Conservation (phyloP, 1,284 basidiomycete genomes). For the Puccinia coronata region DNA sequence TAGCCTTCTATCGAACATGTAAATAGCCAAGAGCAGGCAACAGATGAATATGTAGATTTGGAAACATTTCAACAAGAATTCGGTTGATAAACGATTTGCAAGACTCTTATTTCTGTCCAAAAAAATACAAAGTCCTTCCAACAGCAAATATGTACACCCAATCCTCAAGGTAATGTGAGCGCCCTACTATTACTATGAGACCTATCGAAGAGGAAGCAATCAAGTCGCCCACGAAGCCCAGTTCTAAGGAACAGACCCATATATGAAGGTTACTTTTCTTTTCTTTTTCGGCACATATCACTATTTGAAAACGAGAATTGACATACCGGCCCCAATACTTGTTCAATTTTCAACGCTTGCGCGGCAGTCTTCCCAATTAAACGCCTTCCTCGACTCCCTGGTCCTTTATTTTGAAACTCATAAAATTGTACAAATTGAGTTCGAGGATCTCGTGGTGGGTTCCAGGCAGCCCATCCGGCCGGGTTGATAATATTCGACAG, state of each 20-base stretch:
- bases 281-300: not conserved
- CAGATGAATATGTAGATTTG: no score
- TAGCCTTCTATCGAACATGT: no score
- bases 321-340: conserved; percentile 31
- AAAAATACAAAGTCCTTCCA: no score
- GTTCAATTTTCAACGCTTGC: conserved; percentile 6
- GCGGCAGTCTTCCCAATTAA: not conserved
- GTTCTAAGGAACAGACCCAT: not conserved
- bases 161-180: not conserved
- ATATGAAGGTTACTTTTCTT: not conserved
- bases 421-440: conserved; percentile 29
- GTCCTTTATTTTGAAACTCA: conserved; percentile 34
- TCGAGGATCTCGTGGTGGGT: conserved; percentile 25
- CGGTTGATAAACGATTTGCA: no score
- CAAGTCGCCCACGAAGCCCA: conserved; percentile 18
- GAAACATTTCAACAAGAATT: no score
- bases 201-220: not conserved
- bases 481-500: conserved; percentile 38
- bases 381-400: conserved; percentile 21
- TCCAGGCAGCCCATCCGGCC: conserved; percentile 41
- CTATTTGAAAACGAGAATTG: not conserved
- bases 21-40: no score
- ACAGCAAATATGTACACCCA: not conserved
- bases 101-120: no score
- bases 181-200: not conserved